Conservation (phyloP, 2,329 filamentous ascomycete species). For the Colletotrichum incanum region DNA sequence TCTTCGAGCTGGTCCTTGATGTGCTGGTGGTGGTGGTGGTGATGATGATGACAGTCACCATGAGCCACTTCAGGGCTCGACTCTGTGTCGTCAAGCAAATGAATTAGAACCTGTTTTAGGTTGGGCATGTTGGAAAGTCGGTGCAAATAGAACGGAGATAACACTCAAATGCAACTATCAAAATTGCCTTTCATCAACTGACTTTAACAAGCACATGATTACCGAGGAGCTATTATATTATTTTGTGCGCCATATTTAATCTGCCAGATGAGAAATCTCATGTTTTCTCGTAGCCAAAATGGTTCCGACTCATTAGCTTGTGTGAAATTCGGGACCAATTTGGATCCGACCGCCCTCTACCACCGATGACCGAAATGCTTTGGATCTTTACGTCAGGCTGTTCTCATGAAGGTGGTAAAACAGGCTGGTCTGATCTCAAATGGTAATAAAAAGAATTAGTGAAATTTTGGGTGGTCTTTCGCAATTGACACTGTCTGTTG, state of each 20-base stretch:
- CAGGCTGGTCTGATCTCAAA: too few species aligned
- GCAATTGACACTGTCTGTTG: too few species aligned
- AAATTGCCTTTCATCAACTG: not conserved
- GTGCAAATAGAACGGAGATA: not conserved
- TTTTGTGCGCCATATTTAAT: too few species aligned
- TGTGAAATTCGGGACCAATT: constrained; percentile 20
- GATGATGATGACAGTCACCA: constrained; percentile 14
- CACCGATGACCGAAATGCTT: too few species aligned
- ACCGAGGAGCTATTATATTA: not conserved
- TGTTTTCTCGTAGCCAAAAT: not conserved
- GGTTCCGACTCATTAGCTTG: constrained; percentile 20
- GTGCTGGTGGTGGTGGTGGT: constrained; percentile 18
- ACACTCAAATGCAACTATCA: not conserved
- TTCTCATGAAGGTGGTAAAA: too few species aligned
- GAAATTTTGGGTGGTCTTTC: too few species aligned
- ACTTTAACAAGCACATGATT: not conserved
- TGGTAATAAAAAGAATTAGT: too few species aligned
- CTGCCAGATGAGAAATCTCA: not conserved
- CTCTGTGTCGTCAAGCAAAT: constrained; percentile 20
- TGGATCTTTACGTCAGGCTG: too few species aligned
- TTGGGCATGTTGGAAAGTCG: not conserved
- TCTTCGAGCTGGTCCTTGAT: constrained; percentile 36
- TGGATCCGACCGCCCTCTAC: constrained; percentile 7
- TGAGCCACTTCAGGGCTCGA: not conserved
- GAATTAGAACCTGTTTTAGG: not conserved